Percentiles rank a stretch among this genome's conserved stretches.
phyloP scores from a whole-genome alignment of 1,284 basidiomycete species.

The Cutaneotrichosporon sp. region DNA sequence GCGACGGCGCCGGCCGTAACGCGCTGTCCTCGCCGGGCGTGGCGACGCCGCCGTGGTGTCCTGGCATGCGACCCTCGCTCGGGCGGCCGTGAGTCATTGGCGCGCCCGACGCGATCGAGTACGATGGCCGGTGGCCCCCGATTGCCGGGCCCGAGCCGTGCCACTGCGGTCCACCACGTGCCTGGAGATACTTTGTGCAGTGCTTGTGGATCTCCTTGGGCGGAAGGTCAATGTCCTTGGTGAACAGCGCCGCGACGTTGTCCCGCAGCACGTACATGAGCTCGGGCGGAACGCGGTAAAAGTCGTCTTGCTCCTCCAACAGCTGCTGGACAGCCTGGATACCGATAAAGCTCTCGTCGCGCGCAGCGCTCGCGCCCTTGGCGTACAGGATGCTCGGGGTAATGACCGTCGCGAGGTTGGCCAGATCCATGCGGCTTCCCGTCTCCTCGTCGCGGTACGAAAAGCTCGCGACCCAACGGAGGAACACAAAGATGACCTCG shows the following conservation, averaged over 20 bases:
- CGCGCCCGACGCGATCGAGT: too few relatives aligned
- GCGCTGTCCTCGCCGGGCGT: slow-evolving; percentile 6
- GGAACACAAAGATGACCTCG: slow-evolving; percentile 96
- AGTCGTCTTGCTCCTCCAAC: slow-evolving; percentile 90
- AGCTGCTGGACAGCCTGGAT: slow-evolving; percentile 78
- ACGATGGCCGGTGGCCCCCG: too few relatives aligned
- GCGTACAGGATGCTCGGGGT: slow-evolving; percentile 90
- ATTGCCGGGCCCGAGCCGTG: background rate
- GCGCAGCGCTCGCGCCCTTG: slow-evolving; percentile 75
- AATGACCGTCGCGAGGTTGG: slow-evolving; percentile 96
- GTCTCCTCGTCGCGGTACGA: slow-evolving; percentile 98
- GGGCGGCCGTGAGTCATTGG: too few relatives aligned
- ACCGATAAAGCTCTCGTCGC: slow-evolving; percentile 89
- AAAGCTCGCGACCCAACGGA: slow-evolving; percentile 99
- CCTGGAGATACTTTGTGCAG: slow-evolving; percentile 65
- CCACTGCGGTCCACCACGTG: slow-evolving; percentile 6
- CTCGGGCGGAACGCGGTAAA: slow-evolving; percentile 81
- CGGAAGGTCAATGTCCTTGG: slow-evolving; percentile 71
- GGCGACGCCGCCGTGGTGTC: background rate
- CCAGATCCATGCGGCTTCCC: slow-evolving; percentile 96
- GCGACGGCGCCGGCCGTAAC: background rate
- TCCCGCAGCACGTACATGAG: slow-evolving; percentile 74
- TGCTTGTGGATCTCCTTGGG: slow-evolving; percentile 87
- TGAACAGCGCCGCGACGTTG: slow-evolving; percentile 68
- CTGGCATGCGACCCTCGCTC: too few relatives aligned